Evolutionary conservation across 2,329 filamentous ascomycete genomes (phyloP).

Genomic region (Thielaviopsis populi): DNA sequence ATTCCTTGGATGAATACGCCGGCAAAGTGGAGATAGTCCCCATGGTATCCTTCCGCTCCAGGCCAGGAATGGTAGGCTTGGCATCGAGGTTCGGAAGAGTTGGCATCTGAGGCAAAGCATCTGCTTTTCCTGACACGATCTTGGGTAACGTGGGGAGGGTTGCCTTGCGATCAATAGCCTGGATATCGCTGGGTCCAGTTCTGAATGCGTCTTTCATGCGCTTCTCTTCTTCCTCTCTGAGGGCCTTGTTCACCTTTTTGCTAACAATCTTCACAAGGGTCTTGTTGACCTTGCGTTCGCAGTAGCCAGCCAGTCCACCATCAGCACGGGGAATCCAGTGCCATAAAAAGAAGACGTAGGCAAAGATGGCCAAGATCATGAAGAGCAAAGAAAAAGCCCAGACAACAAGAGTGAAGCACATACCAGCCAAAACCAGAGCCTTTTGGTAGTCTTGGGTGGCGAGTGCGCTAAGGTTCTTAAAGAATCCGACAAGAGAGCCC

Average conservation of each 20-base stretch:
- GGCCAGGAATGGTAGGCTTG: conserved; percentile 17
- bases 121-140: conserved; percentile 25
- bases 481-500: conserved; percentile 58
- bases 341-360: conserved; percentile 83
- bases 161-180: conserved; percentile 39
- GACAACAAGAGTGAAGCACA: conserved; percentile 81
- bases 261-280: conserved; percentile 72
- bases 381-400: conserved; percentile 72
- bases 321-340: conserved; percentile 77
- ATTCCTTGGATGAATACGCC: conserved; percentile 44
- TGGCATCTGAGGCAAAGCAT: conserved; percentile 43
- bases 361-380: conserved; percentile 56
- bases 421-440: conserved; percentile 69
- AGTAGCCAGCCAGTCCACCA: conserved; percentile 70
- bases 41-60: conserved; percentile 42
- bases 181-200: conserved; percentile 34
- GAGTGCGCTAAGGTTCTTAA: conserved; percentile 61
- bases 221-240: conserved; percentile 60
- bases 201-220: conserved; percentile 39
- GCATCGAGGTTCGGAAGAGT: conserved; percentile 33
- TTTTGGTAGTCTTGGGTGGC: conserved; percentile 61
- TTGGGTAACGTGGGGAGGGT: conserved; percentile 46
- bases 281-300: conserved; percentile 79
- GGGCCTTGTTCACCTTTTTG: conserved; percentile 72
- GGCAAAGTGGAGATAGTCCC: conserved; percentile 40